These are phyloP conservation scores for Cadophora sp. DNA, from an alignment of 2,329 filamentous ascomycete species.

Conservation along the genomic window DNA sequence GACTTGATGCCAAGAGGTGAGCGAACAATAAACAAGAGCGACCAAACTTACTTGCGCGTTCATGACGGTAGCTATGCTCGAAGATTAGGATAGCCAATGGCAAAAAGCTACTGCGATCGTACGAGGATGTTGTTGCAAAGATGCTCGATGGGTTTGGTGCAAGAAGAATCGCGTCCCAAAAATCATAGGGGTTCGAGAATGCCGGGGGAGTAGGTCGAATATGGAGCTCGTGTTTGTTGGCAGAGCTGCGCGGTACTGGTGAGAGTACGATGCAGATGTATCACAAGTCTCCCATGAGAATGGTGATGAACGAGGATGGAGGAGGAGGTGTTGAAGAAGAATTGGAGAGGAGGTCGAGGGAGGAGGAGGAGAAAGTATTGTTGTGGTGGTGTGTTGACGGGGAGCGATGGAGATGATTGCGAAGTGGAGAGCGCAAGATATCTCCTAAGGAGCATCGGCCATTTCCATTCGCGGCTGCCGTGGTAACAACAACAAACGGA, in stretches of 20 bases:
- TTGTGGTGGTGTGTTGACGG: constrained; percentile 28
- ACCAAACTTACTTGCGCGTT: constrained; percentile 50
- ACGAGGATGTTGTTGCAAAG: constrained; percentile 28
- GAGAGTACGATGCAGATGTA: constrained; percentile 24
- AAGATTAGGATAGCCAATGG: constrained; percentile 35
- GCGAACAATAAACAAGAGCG: constrained; percentile 28
- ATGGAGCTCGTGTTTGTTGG: constrained; percentile 19
- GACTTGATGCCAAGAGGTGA: constrained; percentile 21
- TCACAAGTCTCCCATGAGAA: constrained; percentile 29
- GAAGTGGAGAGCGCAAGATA: not conserved
- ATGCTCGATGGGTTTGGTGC: constrained; percentile 27
- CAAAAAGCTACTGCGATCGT: constrained; percentile 31
- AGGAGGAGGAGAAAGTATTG: constrained; percentile 12
- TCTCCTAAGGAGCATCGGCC: not conserved
- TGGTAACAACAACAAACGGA: constrained; percentile 1
- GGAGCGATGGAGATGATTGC: constrained; percentile 19
- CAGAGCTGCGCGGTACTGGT: constrained; percentile 25
- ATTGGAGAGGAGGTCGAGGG: constrained; percentile 7
- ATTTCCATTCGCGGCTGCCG: constrained; percentile 4
- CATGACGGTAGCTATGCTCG: constrained; percentile 45
- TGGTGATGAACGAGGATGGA: constrained; percentile 21
- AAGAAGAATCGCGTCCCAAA: constrained; percentile 41
- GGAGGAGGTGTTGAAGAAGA: constrained; percentile 14
- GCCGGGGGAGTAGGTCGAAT: constrained; percentile 17
- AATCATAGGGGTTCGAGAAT: constrained; percentile 31